Conservation (phyloP, 148 eudicot species). For the Rhododendron griersonianum region DNA sequence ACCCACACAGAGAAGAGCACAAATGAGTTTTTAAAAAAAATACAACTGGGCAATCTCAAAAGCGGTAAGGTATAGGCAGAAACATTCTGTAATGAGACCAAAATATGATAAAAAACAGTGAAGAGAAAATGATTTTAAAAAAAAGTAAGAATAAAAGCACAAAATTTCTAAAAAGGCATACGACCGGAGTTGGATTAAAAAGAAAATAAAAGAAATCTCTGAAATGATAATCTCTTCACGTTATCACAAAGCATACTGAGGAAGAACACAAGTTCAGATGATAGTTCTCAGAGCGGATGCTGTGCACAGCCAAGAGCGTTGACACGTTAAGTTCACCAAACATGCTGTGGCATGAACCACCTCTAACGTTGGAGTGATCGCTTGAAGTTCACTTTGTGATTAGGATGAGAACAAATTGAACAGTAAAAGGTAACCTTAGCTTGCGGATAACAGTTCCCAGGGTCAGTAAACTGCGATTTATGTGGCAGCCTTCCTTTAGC, state of each 20-base stretch:
- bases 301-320: neutral
- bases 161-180: neutral
- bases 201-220: neutral
- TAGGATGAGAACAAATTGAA: neutral
- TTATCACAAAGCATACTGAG: neutral
- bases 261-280: neutral
- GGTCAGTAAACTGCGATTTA: slow-evolving; percentile 88
- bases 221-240: neutral
- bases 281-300: neutral
- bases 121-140: neutral
- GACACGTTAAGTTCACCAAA: neutral
- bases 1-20: slow-evolving; percentile 10
- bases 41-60: neutral
- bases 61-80: neutral
- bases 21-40: slow-evolving; percentile 8
- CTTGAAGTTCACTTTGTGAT: neutral
- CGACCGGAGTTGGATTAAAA: neutral
- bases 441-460: slow-evolving; percentile 95
- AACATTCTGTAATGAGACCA: neutral
- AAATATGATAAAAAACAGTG: neutral
- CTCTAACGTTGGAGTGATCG: neutral
- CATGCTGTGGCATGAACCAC: neutral
- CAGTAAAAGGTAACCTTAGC: slow-evolving; percentile 55
- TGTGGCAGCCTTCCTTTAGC: slow-evolving; percentile 94
- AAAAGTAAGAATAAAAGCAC: neutral